Conservation (phyloP, 257 asterid species). For the Salvia hispanica region DNA sequence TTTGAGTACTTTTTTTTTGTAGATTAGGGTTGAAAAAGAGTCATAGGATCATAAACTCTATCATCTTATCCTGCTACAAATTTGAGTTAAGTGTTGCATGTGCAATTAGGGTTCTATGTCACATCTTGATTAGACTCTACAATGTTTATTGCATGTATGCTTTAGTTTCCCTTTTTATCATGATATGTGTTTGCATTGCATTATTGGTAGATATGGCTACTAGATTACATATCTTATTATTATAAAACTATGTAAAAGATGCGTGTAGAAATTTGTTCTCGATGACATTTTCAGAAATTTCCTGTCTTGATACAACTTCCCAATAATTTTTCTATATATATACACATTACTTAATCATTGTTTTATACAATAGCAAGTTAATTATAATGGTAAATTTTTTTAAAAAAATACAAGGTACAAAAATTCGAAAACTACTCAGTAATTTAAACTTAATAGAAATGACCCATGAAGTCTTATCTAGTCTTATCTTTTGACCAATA, state of each 20-base stretch:
- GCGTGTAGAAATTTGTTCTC: background rate
- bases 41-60: constrained; percentile 1
- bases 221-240: background rate
- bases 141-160: constrained; percentile 2
- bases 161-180: constrained; percentile 9
- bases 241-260: background rate
- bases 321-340: too few species aligned
- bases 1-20: background rate
- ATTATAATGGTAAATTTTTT: too few species aligned
- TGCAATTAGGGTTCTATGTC: constrained; percentile 27
- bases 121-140: constrained; percentile 22
- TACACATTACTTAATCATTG: too few species aligned
- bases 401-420: too few species aligned
- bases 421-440: too few species aligned
- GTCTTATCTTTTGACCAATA: too few species aligned
- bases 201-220: constrained; percentile 18
- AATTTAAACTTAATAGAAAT: too few species aligned
- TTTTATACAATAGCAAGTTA: too few species aligned
- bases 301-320: too few species aligned
- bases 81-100: constrained; percentile 10
- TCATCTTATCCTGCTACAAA: constrained; percentile 1
- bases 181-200: constrained; percentile 13
- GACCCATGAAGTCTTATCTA: too few species aligned
- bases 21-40: constrained; percentile 12
- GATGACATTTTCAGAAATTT: too few species aligned